Conservation (phyloP, 371 early-diverging fungal genomes). For the Smittium culicis region DNA sequence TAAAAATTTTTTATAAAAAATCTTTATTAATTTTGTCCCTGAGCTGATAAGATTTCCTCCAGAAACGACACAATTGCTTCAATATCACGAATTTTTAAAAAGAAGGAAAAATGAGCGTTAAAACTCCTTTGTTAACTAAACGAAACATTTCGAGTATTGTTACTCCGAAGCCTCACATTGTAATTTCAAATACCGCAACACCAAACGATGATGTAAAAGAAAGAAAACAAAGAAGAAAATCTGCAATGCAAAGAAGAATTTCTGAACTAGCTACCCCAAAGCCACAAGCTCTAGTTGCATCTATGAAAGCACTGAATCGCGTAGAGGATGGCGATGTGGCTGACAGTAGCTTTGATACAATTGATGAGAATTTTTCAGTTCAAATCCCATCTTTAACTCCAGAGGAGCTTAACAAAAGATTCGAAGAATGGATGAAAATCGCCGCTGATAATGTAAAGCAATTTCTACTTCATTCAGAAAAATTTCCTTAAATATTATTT, state of each 20-base stretch:
- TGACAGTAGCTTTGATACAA: neutral
- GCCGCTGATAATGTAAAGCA: constrained; percentile 88
- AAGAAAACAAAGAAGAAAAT: constrained; percentile 29
- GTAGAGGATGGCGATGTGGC: neutral
- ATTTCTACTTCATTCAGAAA: too few species aligned
- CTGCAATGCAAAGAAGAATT: constrained; percentile 27
- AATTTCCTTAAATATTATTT: too few species aligned
- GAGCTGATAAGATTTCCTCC: too few species aligned
- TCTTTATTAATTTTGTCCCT: too few species aligned
- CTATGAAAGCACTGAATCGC: neutral
- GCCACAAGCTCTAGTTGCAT: constrained; percentile 17
- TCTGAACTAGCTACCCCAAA: constrained; percentile 29
- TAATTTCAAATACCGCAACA: constrained; percentile 5
- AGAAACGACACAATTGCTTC: too few species aligned
- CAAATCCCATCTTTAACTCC: constrained; percentile 32
- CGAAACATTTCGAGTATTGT: constrained; percentile 8
- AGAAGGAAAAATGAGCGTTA: neutral
- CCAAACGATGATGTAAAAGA: constrained; percentile 33
- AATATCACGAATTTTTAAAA: too few species aligned
- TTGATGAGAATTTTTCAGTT: constrained; percentile 18
- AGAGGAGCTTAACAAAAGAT: constrained; percentile 37
- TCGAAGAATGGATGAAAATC: constrained; percentile 96
- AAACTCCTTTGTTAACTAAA: constrained; percentile 7
- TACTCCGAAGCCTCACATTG: neutral
- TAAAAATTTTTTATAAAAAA: too few species aligned